Conservation (phyloP, 176 grass and related monocot genomes). For the Saccharum spontaneum region DNA sequence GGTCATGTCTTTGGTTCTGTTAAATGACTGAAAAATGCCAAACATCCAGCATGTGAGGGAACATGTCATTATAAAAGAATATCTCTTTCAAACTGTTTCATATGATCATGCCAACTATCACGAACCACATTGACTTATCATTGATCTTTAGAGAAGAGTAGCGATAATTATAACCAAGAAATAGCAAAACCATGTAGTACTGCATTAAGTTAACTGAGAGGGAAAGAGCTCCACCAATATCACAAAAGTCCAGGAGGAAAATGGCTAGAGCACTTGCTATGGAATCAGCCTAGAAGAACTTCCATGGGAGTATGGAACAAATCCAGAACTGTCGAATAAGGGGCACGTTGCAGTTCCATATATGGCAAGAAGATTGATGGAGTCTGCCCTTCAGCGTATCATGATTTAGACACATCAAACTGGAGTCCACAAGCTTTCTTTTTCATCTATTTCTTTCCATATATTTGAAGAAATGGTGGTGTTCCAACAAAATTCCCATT, state of each 20-base stretch:
- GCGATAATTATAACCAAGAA: conserved; percentile 38
- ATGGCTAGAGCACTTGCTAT: conserved; percentile 37
- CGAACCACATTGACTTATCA: conserved; percentile 29
- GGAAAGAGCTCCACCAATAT: conserved; percentile 73
- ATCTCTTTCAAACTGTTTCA: conserved; percentile 37
- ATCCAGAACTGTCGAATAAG: conserved; percentile 16
- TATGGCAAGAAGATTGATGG: neutral
- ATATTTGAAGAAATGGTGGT: conserved; percentile 23
- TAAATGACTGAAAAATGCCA: conserved; percentile 89
- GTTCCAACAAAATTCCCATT: conserved; percentile 27
- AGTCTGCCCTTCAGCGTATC: conserved; percentile 11
- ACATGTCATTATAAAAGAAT: conserved; percentile 37
- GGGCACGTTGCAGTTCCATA: conserved; percentile 21
- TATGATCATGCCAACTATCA: conserved; percentile 40
- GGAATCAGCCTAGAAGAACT: conserved; percentile 44
- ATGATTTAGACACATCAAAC: conserved; percentile 26
- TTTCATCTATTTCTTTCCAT: conserved; percentile 27
- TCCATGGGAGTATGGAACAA: conserved; percentile 6
- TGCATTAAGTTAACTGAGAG: conserved; percentile 46
- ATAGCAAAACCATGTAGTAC: conserved; percentile 28
- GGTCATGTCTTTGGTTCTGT: conserved; percentile 86
- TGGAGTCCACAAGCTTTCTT: conserved; percentile 36
- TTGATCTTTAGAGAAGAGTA: conserved; percentile 15
- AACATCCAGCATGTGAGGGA: conserved; percentile 55
- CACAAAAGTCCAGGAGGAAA: conserved; percentile 38